Evolutionary conservation across 1,139 yeast genomes (phyloP).

Genomic region (Kurtzmaniella quercitrusa): DNA sequence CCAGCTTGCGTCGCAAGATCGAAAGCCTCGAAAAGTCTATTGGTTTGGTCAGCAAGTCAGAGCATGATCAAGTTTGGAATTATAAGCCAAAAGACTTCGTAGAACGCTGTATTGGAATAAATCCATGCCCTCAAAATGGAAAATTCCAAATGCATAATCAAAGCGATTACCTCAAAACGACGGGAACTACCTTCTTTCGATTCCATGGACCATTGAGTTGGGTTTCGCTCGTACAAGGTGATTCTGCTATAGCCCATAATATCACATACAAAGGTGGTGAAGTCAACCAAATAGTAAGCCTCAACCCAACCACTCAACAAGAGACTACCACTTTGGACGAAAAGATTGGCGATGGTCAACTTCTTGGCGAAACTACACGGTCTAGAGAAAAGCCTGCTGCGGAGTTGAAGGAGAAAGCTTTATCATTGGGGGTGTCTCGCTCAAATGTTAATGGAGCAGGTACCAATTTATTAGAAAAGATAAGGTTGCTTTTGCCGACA

Average conservation of each 20-base stretch:
- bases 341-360: neutral
- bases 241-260: neutral
- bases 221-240: neutral
- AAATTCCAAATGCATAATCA: slow-evolving; percentile 1
- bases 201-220: neutral
- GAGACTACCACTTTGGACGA: neutral
- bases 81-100: neutral
- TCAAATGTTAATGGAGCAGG: neutral
- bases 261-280: neutral
- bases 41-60: neutral
- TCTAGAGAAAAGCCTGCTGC: neutral
- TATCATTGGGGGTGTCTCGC: neutral
- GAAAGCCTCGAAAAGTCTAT: neutral
- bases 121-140: slow-evolving; percentile 1
- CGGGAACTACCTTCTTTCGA: neutral
- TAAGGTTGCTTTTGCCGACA: slow-evolving; percentile 29
- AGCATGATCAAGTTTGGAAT: neutral
- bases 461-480: slow-evolving; percentile 21
- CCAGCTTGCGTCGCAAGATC: neutral
- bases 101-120: neutral
- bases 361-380: neutral
- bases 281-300: neutral
- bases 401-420: neutral
- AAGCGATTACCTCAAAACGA: neutral
- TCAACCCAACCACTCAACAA: neutral